phyloP scores from a whole-genome alignment of 768 basidiomycete species.

The Boletus subcaerulescens region DNA sequence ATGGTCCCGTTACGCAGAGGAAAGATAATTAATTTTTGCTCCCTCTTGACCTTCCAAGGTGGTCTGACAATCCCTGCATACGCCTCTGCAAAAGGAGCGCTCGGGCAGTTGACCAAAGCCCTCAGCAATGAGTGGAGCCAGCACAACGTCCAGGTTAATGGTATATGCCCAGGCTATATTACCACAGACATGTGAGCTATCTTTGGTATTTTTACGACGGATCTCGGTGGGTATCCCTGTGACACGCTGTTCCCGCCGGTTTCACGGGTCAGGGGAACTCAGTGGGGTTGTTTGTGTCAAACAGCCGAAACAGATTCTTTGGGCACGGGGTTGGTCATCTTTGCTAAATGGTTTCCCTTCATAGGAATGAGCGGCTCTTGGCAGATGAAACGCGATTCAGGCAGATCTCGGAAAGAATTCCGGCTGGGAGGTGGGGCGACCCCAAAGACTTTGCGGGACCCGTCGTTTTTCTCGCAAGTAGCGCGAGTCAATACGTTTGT shows the following conservation, averaged over 20 bases:
- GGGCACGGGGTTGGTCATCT: constrained; percentile 3
- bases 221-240: constrained; percentile 1
- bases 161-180: constrained; percentile 85
- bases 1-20: constrained; percentile 76
- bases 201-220: constrained; percentile 9
- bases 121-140: constrained; percentile 92
- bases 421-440: constrained; percentile 63
- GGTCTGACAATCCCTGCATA: constrained; percentile 84
- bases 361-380: constrained; percentile 64
- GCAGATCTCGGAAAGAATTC: constrained; percentile 72
- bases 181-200: constrained; percentile 77
- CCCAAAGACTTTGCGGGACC: constrained; percentile 68
- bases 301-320: not conserved
- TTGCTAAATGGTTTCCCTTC: constrained; percentile 14
- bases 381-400: constrained; percentile 56
- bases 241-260: constrained; percentile 3
- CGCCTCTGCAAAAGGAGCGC: constrained; percentile 86
- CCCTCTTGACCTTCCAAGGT: constrained; percentile 49
- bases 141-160: constrained; percentile 86
- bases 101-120: constrained; percentile 84
- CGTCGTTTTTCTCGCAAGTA: constrained; percentile 61
- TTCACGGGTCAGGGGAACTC: constrained; percentile 1
- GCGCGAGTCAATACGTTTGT: constrained; percentile 64
- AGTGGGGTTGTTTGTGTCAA: constrained; percentile 8
- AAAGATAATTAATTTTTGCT: constrained; percentile 70